Base-by-base conservation (phyloP, 805 yeast species). In the Yarrowia keelungensis region DNA sequence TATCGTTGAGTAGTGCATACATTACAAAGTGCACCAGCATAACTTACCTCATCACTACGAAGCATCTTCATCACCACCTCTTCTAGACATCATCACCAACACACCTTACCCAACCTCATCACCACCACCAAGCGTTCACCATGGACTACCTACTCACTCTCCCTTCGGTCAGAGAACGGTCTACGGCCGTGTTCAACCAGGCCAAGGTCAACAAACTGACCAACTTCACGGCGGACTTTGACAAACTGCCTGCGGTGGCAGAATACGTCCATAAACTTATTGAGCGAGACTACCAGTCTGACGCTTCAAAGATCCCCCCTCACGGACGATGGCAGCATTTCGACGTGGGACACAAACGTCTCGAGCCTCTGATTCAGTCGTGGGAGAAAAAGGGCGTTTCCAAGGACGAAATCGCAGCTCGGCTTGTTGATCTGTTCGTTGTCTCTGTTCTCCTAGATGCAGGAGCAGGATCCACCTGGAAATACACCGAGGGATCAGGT, bases 261-360 rank as follows among this genome's bases (percentile, higher is more conserved):
- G 81, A 79, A 5, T 86, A 78, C 73, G 84, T 87, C 5, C 74
- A 79, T 53, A 74, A 76, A 5, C 81, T 87, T 14, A 82, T 85
- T 66, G 75, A 75, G 16, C 76, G 81, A 12, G 84, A 83, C 54
- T 87, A 82, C 70, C 82, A 81, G 0, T 77, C 80, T 2, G 77
- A 82, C 35, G 81, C 82, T 43, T 73, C 75, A 3, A 71, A 75
- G 1, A 87, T 87, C 67, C 90, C 91, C 4, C 86, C 88, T 9
- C 90, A 87, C 75, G 90, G 90, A 1, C 80, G 91, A 69, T 87
- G 87, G 85, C 89, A 86, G 72, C 90, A 87, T 75, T 81, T 87
- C 73, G 85, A 86, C 72, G 85, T 82, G 42, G 84, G 85, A 46
- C 82, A 79, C n/a, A 73, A 74, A 42, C 81, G 90, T 49, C 79